These are phyloP conservation scores for Colletotrichum tabaci DNA, from an alignment of 2,329 filamentous ascomycete species.

Conservation along the genomic window DNA sequence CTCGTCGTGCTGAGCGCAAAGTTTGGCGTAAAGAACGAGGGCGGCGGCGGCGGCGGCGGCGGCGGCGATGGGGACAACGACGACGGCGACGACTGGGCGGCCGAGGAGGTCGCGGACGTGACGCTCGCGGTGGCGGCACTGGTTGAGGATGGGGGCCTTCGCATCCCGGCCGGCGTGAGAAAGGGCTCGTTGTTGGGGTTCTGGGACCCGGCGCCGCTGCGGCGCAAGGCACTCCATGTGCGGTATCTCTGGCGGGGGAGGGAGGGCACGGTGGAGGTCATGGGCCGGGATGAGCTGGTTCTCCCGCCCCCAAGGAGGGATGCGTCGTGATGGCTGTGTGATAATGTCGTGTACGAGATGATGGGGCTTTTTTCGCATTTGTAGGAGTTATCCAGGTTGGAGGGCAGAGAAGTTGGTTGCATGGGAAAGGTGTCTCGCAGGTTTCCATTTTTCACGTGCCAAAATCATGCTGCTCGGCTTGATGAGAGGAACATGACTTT, in stretches of 20 bases:
- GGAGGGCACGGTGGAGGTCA: constrained; percentile 54
- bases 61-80: constrained; percentile 33
- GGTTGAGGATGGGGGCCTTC: constrained; percentile 55
- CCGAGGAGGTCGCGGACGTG: constrained; percentile 64
- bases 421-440: background rate
- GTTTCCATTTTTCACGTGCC: background rate
- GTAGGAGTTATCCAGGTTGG: background rate
- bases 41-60: constrained; percentile 39
- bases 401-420: background rate
- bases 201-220: constrained; percentile 64
- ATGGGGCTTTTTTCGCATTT: background rate
- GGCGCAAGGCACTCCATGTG: constrained; percentile 62
- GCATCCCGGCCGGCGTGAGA: constrained; percentile 57
- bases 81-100: constrained; percentile 48
- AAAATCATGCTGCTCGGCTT: too few species aligned
- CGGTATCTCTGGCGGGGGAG: constrained; percentile 58
- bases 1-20: constrained; percentile 66
- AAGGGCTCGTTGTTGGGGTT: constrained; percentile 65
- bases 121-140: constrained; percentile 64
- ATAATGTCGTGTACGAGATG: constrained; percentile 10
- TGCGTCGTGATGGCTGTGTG: constrained; percentile 3
- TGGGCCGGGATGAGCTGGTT: constrained; percentile 53
- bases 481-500: background rate
- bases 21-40: constrained; percentile 57
- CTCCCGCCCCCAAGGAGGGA: constrained; percentile 37